Conservation (phyloP, 1,284 basidiomycete species). For the Amylostereum areolatum region DNA sequence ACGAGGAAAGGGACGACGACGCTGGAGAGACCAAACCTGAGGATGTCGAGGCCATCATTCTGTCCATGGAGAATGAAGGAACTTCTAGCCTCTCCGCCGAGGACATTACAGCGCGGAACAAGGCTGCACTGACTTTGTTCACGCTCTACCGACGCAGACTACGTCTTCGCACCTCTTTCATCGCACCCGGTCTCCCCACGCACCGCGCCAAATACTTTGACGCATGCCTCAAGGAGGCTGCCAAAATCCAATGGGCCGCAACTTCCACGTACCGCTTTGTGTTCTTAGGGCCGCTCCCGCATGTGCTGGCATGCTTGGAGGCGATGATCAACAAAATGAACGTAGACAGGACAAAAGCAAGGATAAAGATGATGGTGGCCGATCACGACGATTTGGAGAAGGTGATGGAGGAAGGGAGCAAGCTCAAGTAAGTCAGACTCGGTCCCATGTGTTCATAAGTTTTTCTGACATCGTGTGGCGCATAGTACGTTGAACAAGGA, state of each 20-base stretch:
- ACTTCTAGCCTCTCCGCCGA: neutral
- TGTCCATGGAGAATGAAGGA: neutral
- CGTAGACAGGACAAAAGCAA: conserved; percentile 27
- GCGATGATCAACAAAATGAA: conserved; percentile 22
- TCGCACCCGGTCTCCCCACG: conserved; percentile 12
- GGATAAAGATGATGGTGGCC: conserved; percentile 23
- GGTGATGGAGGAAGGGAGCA: conserved; percentile 23
- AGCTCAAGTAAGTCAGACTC: conserved; percentile 13
- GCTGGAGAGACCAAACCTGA: neutral
- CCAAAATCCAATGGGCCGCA: conserved; percentile 26
- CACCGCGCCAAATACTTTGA: conserved; percentile 24
- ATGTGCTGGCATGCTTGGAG: conserved; percentile 40
- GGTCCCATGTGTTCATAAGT: neutral
- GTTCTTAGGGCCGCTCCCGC: conserved; percentile 46
- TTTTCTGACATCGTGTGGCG: neutral
- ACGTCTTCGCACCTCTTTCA: neutral
- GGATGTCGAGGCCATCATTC: neutral
- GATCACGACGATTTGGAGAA: conserved; percentile 28
- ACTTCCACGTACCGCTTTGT: conserved; percentile 31
- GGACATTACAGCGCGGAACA: neutral
- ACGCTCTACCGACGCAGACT: neutral
- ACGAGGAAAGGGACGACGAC: conserved; percentile 2
- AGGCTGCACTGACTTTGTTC: neutral
- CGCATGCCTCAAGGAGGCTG: conserved; percentile 26
- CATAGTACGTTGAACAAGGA: neutral